These are phyloP conservation scores for Dryadomyces sulphureus DNA, from an alignment of 2,329 filamentous ascomycete genomes.

Conservation along the genomic window DNA sequence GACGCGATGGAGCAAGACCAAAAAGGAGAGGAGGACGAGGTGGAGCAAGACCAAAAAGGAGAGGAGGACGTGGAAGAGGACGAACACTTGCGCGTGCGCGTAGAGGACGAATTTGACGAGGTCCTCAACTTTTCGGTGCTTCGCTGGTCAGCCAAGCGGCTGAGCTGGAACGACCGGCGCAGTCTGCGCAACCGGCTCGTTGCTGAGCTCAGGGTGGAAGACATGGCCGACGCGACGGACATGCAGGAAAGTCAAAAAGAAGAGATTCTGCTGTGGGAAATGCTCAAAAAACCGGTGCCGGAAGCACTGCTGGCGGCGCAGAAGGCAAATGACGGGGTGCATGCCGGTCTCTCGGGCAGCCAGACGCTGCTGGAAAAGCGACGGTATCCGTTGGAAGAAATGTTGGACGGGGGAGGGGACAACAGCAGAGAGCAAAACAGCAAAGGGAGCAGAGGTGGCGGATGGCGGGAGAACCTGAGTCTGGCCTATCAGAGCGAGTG, in stretches of 20 bases:
- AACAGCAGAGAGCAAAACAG: no score
- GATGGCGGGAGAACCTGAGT: slow-evolving; percentile 22
- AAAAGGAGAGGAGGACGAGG: not conserved
- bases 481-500: slow-evolving; percentile 24
- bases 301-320: slow-evolving; percentile 11
- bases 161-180: slow-evolving; percentile 10
- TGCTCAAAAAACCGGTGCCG: slow-evolving; percentile 25
- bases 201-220: slow-evolving; percentile 26
- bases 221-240: slow-evolving; percentile 27
- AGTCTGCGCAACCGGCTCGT: slow-evolving; percentile 24
- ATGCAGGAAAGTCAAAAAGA: slow-evolving; percentile 23
- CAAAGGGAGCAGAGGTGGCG: slow-evolving; percentile 2
- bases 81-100: not conserved
- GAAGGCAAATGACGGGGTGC: not conserved
- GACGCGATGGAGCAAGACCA: not conserved
- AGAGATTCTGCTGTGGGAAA: slow-evolving; percentile 29
- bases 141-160: slow-evolving; percentile 21
- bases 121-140: slow-evolving; percentile 25
- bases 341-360: no score
- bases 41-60: not conserved
- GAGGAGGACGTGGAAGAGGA: not conserved
- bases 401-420: slow-evolving; percentile 21
- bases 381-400: slow-evolving; percentile 17
- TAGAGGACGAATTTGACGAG: slow-evolving; percentile 24
- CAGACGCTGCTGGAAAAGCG: not conserved